phyloP scores from a whole-genome alignment of 371 early-diverging fungal genomes.

The Smittium culicis region DNA sequence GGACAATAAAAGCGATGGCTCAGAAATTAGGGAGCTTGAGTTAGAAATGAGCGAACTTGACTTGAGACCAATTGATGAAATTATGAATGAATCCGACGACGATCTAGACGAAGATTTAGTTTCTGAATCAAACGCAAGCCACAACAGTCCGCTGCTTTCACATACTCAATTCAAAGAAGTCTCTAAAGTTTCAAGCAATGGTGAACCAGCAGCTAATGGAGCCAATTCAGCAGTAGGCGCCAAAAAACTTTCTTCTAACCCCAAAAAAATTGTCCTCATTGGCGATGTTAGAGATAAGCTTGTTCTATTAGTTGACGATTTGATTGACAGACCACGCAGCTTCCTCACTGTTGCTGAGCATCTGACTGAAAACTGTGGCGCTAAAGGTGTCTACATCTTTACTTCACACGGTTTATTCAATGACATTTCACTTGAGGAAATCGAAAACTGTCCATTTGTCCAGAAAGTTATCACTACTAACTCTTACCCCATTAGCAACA shows the following conservation, averaged over 20 bases:
- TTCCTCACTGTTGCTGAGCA: constrained; percentile 88
- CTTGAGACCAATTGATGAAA: constrained; percentile 10
- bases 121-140: neutral
- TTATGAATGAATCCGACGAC: constrained; percentile 10
- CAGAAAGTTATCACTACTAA: constrained; percentile 84
- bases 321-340: constrained; percentile 71
- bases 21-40: constrained; percentile 1
- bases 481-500: constrained; percentile 73
- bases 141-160: neutral
- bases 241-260: constrained; percentile 24
- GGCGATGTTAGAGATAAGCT: constrained; percentile 82
- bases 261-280: constrained; percentile 52
- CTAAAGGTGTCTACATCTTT: constrained; percentile 73
- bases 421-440: constrained; percentile 65
- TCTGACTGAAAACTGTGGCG: constrained; percentile 66
- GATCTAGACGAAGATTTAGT: neutral
- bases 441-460: constrained; percentile 71
- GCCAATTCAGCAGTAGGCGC: constrained; percentile 25
- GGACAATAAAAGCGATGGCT: neutral
- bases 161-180: neutral
- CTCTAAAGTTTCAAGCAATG: neutral
- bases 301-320: constrained; percentile 86
- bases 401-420: constrained; percentile 90
- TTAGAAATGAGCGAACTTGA: constrained; percentile 7
- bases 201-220: neutral